Percentiles rank a stretch among this genome's conserved stretches.
phyloP scores from a whole-genome alignment of 352 stramenopile species.

The Globisporangium acanthophoron region DNA sequence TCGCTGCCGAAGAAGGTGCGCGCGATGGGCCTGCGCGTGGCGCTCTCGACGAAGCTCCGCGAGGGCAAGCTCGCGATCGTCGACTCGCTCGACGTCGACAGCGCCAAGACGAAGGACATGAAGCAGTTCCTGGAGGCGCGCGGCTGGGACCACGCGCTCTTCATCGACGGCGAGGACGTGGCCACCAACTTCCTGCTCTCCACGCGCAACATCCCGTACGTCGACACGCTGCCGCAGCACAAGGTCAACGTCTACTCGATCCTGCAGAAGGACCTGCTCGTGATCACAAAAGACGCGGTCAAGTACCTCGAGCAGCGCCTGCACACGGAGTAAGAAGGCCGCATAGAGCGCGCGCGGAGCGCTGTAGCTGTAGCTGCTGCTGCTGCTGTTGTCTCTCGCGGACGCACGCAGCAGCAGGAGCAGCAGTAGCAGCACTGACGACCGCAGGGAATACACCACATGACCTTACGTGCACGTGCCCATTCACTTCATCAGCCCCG shows the following conservation, averaged over 20 bases:
- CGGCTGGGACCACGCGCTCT: slow-evolving; percentile 85
- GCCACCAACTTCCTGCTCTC: slow-evolving; percentile 70
- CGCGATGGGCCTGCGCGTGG: slow-evolving; percentile 80
- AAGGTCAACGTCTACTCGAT: slow-evolving; percentile 91
- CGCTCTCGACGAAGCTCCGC: slow-evolving; percentile 82
- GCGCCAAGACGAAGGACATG: slow-evolving; percentile 84
- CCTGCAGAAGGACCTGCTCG: slow-evolving; percentile 83
- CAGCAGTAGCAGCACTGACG: neutral
- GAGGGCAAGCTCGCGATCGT: slow-evolving; percentile 84
- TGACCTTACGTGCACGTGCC: neutral
- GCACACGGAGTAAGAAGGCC: slow-evolving; percentile 65
- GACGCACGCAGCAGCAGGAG: neutral
- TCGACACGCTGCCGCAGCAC: slow-evolving; percentile 78
- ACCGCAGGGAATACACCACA: slow-evolving; percentile 2
- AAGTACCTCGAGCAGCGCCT: slow-evolving; percentile 87
- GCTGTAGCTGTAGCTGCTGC: neutral
- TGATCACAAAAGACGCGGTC: slow-evolving; percentile 80
- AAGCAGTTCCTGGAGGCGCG: slow-evolving; percentile 71
- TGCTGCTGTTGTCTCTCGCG: no score
- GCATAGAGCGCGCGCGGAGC: slow-evolving; percentile 6
- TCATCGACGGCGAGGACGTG: slow-evolving; percentile 72
- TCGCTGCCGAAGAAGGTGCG: slow-evolving; percentile 85
- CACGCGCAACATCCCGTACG: slow-evolving; percentile 83
- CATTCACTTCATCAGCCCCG: neutral
- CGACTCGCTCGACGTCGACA: slow-evolving; percentile 68